phyloP scores from a whole-genome alignment of 1,139 yeast species.

The Sugiyamaella sp. region DNA sequence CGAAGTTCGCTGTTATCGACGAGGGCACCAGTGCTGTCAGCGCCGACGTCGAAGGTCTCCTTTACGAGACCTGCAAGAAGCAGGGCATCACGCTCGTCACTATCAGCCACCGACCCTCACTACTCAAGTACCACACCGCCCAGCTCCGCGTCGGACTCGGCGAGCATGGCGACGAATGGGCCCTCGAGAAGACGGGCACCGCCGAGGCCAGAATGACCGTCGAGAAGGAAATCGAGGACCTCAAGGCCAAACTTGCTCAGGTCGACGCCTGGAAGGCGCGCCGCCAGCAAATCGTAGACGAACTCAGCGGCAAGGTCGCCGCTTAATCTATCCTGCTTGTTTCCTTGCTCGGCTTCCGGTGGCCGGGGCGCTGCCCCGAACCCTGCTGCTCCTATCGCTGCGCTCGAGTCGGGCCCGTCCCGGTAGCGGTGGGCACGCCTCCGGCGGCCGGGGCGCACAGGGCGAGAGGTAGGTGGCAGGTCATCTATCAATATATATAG shows the following conservation, averaged over 20 bases:
- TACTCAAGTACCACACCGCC: constrained; percentile 82
- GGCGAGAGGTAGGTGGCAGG: neutral
- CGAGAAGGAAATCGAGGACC: constrained; percentile 42
- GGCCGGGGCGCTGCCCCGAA: neutral
- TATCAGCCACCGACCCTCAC: constrained; percentile 80
- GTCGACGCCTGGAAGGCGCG: constrained; percentile 41
- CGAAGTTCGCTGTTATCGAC: constrained; percentile 82
- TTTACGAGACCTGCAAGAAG: constrained; percentile 74
- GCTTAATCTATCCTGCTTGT: neutral
- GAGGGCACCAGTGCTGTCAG: constrained; percentile 94
- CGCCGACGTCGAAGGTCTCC: constrained; percentile 86
- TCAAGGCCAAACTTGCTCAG: constrained; percentile 37
- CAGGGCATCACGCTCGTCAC: constrained; percentile 80
- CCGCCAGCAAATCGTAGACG: constrained; percentile 38
- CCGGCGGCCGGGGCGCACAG: constrained; percentile 5
- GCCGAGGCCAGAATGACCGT: constrained; percentile 40
- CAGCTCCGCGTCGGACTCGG: constrained; percentile 65
- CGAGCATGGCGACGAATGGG: constrained; percentile 54
- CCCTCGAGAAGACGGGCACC: constrained; percentile 41
- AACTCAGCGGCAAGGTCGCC: constrained; percentile 10
- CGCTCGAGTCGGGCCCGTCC: neutral
- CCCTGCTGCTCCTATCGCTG: neutral
- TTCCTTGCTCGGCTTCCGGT: neutral
- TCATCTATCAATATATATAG: constrained; percentile 9
- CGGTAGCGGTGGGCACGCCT: neutral